Percentiles rank a stretch among this genome's conserved stretches.
phyloP scores from a whole-genome alignment of 148 eudicot genomes.

The Dysphania ambrosioides region DNA sequence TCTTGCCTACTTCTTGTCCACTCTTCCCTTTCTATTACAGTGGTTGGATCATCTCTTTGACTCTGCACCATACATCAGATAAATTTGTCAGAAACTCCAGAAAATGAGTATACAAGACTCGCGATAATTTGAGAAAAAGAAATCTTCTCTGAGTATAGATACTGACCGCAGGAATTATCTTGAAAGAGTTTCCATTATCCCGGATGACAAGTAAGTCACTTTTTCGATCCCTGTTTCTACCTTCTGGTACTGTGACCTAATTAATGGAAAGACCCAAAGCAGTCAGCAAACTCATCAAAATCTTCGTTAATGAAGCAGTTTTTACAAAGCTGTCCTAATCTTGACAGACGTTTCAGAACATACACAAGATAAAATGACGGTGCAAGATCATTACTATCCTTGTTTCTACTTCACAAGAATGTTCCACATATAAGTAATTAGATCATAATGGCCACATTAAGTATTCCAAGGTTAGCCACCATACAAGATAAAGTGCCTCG shows the following conservation, averaged over 20 bases:
- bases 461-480: neutral
- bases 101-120: neutral
- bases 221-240: slow-evolving; percentile 74
- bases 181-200: slow-evolving; percentile 79
- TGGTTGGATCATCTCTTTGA: slow-evolving; percentile 73
- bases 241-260: slow-evolving; percentile 87
- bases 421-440: neutral
- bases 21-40: slow-evolving; percentile 84
- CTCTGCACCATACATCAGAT: slow-evolving; percentile 37
- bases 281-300: slow-evolving; percentile 2
- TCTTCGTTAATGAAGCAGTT: neutral
- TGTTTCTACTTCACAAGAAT: neutral
- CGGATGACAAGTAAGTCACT: slow-evolving; percentile 80
- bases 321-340: neutral
- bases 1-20: slow-evolving; percentile 71
- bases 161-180: slow-evolving; percentile 61
- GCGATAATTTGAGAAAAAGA: neutral
- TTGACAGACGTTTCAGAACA: neutral
- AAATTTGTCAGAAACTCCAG: slow-evolving; percentile 12
- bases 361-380: too few relatives aligned
- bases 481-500: neutral
- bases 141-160: neutral
- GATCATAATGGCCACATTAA: neutral
- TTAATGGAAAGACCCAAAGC: slow-evolving; percentile 10
- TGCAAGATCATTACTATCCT: neutral